Base-by-base conservation (phyloP, 768 basidiomycete genomes). In the Clitopilus hobsonii region DNA sequence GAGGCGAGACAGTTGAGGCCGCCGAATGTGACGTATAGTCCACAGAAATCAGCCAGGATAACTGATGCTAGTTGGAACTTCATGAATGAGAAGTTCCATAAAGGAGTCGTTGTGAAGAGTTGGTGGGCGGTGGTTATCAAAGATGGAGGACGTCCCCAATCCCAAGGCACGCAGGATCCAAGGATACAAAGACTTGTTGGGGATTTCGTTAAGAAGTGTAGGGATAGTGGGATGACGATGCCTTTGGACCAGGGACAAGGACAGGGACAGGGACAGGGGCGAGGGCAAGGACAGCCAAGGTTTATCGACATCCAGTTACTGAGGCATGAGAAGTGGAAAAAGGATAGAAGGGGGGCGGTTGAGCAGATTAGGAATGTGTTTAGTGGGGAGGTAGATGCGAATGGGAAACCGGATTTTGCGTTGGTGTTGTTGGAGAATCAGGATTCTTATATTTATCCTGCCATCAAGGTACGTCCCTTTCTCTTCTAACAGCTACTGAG, bases 401-500 rank as follows among this genome's bases (percentile, higher is more conserved):
- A 11, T 45, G 41, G 6, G 7, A 80, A 72, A 60, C 87, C 88
- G 0, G 77, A 74, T 41, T 85, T 91, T 62, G 66, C 92, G 26
- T 74, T 93, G 23, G 86, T 91, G 5, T 63, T 94, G 24, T 69
- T 94, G 6, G 83, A 86, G 26, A 76, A 71, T 49, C 67, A 77
- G 11, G 91, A 94, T 64, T 86, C 87, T 49, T 84, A 67, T 59
- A 86, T 94, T 47, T 94, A 93, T 65, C 86, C 88, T 1, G 89
- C 86, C 6, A 83, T 93, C 67, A 91, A 93, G 70, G 78, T 78
- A 52, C 16, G 27, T 27, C 11, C 18, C 20, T 51, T 8, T 5
- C 4, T n/a, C 47, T 27, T 22, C 26, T 22, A 30, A n/a, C 18
- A 47, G 38, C 11, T 24, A 20, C 30, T 18, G 41, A 27, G 8